Base-by-base conservation (phyloP, 306 rosid species). In the Astragalus membranaceus region DNA sequence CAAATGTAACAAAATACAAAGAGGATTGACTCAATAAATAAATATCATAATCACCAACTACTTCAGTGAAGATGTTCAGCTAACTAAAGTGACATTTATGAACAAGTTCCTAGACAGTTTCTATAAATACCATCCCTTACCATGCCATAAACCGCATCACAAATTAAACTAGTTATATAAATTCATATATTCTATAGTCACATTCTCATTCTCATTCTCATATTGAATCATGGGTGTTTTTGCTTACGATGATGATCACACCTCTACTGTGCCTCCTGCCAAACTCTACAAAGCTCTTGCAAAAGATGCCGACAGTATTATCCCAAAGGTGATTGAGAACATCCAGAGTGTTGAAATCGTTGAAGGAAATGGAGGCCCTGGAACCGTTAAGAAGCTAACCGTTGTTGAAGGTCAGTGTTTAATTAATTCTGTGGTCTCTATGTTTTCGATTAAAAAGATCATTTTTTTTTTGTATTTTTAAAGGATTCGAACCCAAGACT, bases 331-430 rank as follows among this genome's bases (percentile, higher is more conserved):
- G 3, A 15, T 54, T n/a, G 36, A 46, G 0, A 5, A 12, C 10
- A 15, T 65, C 39, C 69, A 79, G n/a, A 54, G 43, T 35, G 13
- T 74, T 62, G 84, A 81, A 49, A 30, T 48, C 30, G 8, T 85
- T 43, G 77, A 78, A 72, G 85, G 88, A 75, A 52, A 59, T 35
- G 85, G 88, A 9, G 82, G 85, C 0, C 78, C 73, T 2, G 84
- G 88, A 35, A 81, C 84, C 52, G 14, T 81, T 67, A 81, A 78
- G 63, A 85, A 85, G 47, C 3, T 78, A 26, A 51, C 75, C 1
- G 7, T 2, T 2, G 4, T 5, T 29, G 65, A 59, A 39, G 80
- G 77, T 71, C 5, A 39, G 52, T 35, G 8, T 35, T 35, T 26
- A 26, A 26, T 20, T 20, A 20, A 20, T n/a, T n/a, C n/a, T n/a